Evolutionary conservation across 1,284 basidiomycete species (phyloP).

Genomic region (Fomitiporia mediterranea): DNA sequence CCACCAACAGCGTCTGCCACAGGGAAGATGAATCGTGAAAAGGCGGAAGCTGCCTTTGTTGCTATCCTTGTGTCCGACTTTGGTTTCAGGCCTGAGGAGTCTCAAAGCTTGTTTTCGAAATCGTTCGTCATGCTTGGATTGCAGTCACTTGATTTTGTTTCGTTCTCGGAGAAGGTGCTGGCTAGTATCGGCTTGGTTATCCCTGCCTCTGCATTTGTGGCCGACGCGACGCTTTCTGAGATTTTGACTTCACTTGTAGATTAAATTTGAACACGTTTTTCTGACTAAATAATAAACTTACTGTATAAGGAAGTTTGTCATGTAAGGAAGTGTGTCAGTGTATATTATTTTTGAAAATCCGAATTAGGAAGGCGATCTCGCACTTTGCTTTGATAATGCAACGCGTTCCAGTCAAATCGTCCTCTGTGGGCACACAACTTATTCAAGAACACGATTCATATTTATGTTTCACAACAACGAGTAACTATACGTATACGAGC

Average conservation of each 20-base stretch:
- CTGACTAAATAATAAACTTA: too few species aligned
- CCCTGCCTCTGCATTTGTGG: slow-evolving; percentile 11
- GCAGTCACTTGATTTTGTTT: slow-evolving; percentile 17
- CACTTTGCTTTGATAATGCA: too few species aligned
- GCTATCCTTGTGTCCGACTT: slow-evolving; percentile 1
- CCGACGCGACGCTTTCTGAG: slow-evolving; percentile 2
- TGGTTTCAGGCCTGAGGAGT: background rate
- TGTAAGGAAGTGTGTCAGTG: too few species aligned
- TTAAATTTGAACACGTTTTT: too few species aligned
- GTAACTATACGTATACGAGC: too few species aligned
- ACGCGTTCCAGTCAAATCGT: too few species aligned
- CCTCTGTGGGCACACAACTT: too few species aligned
- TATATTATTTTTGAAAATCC: too few species aligned
- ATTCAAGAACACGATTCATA: too few species aligned
- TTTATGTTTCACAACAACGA: too few species aligned
- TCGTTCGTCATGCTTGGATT: slow-evolving; percentile 12
- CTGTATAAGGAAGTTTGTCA: too few species aligned
- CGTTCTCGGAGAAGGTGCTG: slow-evolving; percentile 11
- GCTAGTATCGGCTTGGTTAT: slow-evolving; percentile 7
- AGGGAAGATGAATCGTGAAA: background rate
- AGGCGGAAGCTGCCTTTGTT: background rate
- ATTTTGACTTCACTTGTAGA: slow-evolving; percentile 1
- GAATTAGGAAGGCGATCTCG: too few species aligned
- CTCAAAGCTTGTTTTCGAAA: slow-evolving; percentile 6
- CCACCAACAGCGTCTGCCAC: background rate